phyloP scores from a whole-genome alignment of 75 land plant genomes.

The Pinus taeda region DNA sequence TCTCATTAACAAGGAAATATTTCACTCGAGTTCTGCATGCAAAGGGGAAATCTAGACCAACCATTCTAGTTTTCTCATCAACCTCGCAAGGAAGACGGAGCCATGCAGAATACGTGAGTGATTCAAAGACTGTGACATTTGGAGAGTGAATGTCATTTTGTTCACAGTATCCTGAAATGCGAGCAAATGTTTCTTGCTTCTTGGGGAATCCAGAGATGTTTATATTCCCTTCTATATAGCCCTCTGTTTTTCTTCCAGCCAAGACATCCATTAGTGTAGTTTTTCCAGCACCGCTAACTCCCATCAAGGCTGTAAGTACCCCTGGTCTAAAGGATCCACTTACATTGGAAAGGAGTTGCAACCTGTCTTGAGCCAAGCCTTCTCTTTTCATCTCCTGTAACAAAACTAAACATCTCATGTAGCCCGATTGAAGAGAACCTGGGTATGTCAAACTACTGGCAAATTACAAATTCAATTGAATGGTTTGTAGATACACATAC shows the following conservation, averaged over 20 bases:
- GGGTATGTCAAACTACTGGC: not conserved
- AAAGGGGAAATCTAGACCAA: slow-evolving; percentile 8
- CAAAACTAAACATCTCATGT: not conserved
- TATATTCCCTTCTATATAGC: slow-evolving; percentile 62
- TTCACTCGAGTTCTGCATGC: not conserved
- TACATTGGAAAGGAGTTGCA: slow-evolving; percentile 57
- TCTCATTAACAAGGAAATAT: not conserved
- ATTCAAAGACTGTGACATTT: slow-evolving; percentile 68
- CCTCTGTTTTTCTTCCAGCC: slow-evolving; percentile 74
- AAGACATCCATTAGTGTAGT: slow-evolving; percentile 81
- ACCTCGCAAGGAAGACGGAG: slow-evolving; percentile 51
- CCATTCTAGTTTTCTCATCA: slow-evolving; percentile 31
- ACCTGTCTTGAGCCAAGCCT: slow-evolving; percentile 49
- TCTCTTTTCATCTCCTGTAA: slow-evolving; percentile 71
- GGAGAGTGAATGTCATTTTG: slow-evolving; percentile 79
- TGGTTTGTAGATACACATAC: slow-evolving; percentile 30
- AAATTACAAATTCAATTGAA: not conserved
- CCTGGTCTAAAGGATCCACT: slow-evolving; percentile 81
- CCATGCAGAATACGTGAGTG: slow-evolving; percentile 68
- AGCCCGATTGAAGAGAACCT: not conserved
- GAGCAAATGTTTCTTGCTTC: slow-evolving; percentile 68
- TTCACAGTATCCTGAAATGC: slow-evolving; percentile 74
- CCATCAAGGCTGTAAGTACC: slow-evolving; percentile 68
- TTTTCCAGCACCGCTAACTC: slow-evolving; percentile 78
- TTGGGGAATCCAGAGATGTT: slow-evolving; percentile 70